Percentiles rank a stretch among this genome's conserved stretches.
Conservation (phyloP, 2,329 filamentous ascomycete genomes). For the Trichoderma sp. region DNA sequence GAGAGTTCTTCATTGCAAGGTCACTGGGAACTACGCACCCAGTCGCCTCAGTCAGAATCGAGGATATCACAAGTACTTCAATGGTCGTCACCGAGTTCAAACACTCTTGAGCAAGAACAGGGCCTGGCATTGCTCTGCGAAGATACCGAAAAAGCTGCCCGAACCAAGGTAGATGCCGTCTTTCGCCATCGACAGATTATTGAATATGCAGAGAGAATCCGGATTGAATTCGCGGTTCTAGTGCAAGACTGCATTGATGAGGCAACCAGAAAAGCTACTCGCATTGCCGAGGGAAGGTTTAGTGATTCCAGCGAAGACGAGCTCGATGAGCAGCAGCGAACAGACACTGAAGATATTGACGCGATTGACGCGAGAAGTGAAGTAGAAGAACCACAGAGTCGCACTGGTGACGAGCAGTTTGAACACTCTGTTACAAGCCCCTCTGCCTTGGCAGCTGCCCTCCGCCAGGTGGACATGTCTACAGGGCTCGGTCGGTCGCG, state of each 20-base stretch:
- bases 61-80: constrained; percentile 91
- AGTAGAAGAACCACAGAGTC: constrained; percentile 35
- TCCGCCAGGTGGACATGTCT: constrained; percentile 45
- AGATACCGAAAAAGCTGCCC: constrained; percentile 83
- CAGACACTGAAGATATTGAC: constrained; percentile 29
- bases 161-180: constrained; percentile 88
- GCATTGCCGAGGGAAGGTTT: constrained; percentile 80
- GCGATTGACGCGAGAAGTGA: constrained; percentile 40
- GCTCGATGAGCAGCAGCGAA: constrained; percentile 42
- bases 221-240: constrained; percentile 86
- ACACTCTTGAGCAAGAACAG: constrained; percentile 90
- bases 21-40: constrained; percentile 79
- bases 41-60: constrained; percentile 94
- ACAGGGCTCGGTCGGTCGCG: constrained; percentile 44
- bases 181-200: constrained; percentile 89
- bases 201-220: constrained; percentile 93
- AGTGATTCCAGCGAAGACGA: constrained; percentile 73
- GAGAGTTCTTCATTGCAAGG: constrained; percentile 66
- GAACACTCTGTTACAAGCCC: constrained; percentile 39
- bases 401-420: constrained; percentile 52
- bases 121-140: constrained; percentile 84
- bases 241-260: constrained; percentile 96
- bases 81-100: constrained; percentile 93
- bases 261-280: constrained; percentile 84
- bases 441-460: constrained; percentile 58